Base-by-base conservation (phyloP, 73 alveolate species). In the Paramecium pentaurelia region DNA sequence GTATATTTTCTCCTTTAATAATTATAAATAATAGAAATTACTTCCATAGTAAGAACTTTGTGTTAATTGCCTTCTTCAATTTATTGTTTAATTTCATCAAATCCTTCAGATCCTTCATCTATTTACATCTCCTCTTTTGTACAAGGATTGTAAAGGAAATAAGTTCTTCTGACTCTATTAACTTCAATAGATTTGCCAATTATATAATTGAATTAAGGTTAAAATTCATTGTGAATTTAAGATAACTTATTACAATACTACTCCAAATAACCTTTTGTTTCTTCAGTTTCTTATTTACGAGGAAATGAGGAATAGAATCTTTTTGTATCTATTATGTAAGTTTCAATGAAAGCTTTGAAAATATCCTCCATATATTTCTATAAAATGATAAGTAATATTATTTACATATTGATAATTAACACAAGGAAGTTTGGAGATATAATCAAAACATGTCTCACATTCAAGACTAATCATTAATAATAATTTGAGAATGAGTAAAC, bases 271-370 rank as follows among this genome's bases (percentile, higher is more conserved):
- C 6, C 8, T 12, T 42, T 80, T 1, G 91, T 80, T 80, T 80
- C 91, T n/a, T 80, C 91, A 2, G 77, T 49, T 64, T 80, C 91
- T 80, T 80, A 36, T 80, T 80, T 80, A 22, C 91, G 28, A 25
- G 71, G 71, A 45, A 44, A 80, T 42, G n/a, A 3, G 7, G 77
- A 42, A 27, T 80, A 80, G 58, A 32, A 49, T 27, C 75, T 0
- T 20, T 80, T 80, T 6, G 64, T 80, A 27, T 80, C 91, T n/a
- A 45, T 22, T 0, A 8, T 22, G 49, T 27, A 80, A 1, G 73
- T 8, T 45, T 80, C 91, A 18, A 80, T 80, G 34, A 80, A 80
- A 4, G 71, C 71, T 47, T 25, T 80, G 16, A 45, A 80, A 14
- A 80, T 49, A 3, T 80, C 91, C 37, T 80, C 91, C 58, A 80